phyloP scores from a whole-genome alignment of 768 basidiomycete species.

The Pleurotus tuoliensis region DNA sequence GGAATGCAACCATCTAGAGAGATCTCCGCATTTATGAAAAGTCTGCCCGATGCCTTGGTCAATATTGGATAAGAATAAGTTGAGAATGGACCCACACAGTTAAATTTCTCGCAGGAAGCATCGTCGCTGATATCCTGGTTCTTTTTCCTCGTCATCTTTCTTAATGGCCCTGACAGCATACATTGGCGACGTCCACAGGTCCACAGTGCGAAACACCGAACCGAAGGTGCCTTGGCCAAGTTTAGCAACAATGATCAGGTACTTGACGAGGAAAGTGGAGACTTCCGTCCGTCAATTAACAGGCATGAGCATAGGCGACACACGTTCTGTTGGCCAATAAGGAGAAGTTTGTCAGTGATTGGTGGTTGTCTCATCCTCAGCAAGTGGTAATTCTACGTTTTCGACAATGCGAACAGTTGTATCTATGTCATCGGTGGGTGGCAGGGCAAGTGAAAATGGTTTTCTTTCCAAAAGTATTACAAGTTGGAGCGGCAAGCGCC shows the following conservation, averaged over 20 bases:
- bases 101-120: neutral
- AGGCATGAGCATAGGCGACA: neutral
- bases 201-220: neutral
- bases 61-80: neutral
- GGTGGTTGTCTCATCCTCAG: neutral
- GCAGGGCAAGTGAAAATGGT: too few species aligned
- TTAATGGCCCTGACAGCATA: neutral
- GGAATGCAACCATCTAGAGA: neutral
- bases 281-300: neutral
- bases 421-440: too few species aligned
- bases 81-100: neutral
- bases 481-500: too few species aligned
- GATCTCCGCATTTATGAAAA: neutral
- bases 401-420: neutral
- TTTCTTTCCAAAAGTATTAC: too few species aligned
- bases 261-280: neutral
- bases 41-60: neutral
- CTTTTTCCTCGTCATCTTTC: neutral
- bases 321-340: neutral
- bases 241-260: neutral
- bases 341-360: neutral
- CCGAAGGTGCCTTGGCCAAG: constrained; percentile 1
- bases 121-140: neutral
- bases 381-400: neutral
- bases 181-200: neutral